Base-by-base conservation (phyloP, 2,329 filamentous ascomycete species). In the Septoria linicola region DNA sequence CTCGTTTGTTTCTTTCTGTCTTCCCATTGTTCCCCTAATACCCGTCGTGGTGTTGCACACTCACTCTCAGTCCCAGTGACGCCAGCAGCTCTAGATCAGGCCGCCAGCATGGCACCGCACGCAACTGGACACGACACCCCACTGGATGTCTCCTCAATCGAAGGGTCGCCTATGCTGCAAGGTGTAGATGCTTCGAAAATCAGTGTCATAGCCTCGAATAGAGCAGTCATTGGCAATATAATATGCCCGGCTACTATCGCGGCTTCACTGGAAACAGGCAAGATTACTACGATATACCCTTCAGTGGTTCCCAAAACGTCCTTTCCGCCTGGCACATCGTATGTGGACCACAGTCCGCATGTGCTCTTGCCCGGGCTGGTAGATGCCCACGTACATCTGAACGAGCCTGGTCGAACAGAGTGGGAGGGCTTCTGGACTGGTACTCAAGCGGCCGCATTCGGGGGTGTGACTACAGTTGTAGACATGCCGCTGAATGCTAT, bases 401-500 rank as follows among this genome's bases (percentile, higher is more conserved):
- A 97, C 66, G 93, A 99, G 73, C 93, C 93, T 0, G 93, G 93
- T 35, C 82, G 93, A 51, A 96, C 92, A 45, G 92, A 96, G 80
- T 97, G 93, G 93, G 93, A 99, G 68, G 93, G 93, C 8, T 99
- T 99, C 76, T 88, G 86, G 76, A 96, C 91, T 0, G 93, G 93
- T 41, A 97, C 93, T 19, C 82, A 88, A 63, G 93, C 93, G 27
- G 93, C 93, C 3, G 93, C 93, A 8, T 95, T 92, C 63, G 93
- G 93, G 34, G 93, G 93, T 63, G 93, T 97, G 20, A 99, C 93
- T 3, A 97, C 93, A 0, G 90, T 99, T 8, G 77, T 99, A 65
- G 93, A 97, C 72, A 99, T 99, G 93, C 93, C 93, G 27, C 73
- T 97, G 56, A 99, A 99, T 72, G 90, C 92, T 41, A 95, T 99